These are phyloP conservation scores for Blepharisma japonicum DNA, from an alignment of 73 alveolate species.

Conservation along the genomic window DNA sequence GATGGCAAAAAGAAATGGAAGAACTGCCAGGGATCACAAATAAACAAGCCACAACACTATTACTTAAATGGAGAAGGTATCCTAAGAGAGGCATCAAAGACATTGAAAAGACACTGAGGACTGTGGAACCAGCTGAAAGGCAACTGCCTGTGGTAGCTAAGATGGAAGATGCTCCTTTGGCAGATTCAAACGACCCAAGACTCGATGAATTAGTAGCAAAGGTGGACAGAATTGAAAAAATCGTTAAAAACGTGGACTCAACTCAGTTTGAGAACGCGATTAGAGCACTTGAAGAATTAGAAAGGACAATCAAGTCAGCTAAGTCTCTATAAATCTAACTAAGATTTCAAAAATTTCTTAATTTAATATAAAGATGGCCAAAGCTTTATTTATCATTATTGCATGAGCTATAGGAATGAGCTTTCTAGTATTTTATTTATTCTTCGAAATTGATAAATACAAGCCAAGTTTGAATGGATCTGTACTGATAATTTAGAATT, in stretches of 20 bases:
- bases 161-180: background rate
- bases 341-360: no score
- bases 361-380: no score
- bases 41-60: constrained; percentile 24
- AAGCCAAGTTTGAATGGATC: no score
- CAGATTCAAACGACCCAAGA: background rate
- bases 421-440: no score
- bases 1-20: constrained; percentile 16
- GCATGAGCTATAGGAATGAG: no score
- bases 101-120: constrained; percentile 11
- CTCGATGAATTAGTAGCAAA: background rate
- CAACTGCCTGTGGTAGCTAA: background rate
- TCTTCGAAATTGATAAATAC: no score
- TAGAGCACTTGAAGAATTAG: no score
- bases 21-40: constrained; percentile 16
- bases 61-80: constrained; percentile 26
- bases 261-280: no score
- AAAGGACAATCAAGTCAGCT: no score
- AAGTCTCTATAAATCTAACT: no score
- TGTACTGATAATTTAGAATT: no score
- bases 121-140: background rate
- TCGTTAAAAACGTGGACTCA: background rate
- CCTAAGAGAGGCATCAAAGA: constrained; percentile 19
- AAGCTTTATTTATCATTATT: no score
- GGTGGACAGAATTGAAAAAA: constrained; percentile 11